Evolutionary conservation across 1,284 basidiomycete species (phyloP).

Genomic region (Sporisorium exsertum): DNA sequence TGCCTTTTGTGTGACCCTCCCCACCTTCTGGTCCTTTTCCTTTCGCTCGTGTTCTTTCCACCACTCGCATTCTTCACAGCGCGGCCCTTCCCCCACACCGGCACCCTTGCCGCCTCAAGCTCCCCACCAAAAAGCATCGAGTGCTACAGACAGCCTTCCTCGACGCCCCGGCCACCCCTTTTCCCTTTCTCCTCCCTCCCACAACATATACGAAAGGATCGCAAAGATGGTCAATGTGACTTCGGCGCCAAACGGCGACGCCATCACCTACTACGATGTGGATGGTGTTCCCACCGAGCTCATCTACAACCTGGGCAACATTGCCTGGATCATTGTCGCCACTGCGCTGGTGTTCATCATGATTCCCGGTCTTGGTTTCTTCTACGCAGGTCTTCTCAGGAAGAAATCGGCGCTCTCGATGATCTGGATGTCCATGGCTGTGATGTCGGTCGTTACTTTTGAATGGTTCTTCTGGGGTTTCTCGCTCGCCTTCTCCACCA

Average conservation of each 20-base stretch:
- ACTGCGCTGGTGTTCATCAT: slow-evolving; percentile 83
- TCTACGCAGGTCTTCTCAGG: slow-evolving; percentile 85
- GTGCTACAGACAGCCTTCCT: background rate
- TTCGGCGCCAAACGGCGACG: slow-evolving; percentile 38
- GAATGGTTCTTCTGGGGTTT: slow-evolving; percentile 72
- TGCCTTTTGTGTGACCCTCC: background rate
- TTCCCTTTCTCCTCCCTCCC: background rate
- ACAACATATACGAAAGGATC: background rate
- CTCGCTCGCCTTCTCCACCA: slow-evolving; percentile 71
- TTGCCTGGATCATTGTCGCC: slow-evolving; percentile 72
- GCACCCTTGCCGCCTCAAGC: background rate
- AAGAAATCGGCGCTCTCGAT: slow-evolving; percentile 93
- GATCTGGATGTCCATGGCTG: slow-evolving; percentile 86
- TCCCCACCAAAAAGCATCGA: background rate
- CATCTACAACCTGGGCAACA: slow-evolving; percentile 72
- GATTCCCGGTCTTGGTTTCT: slow-evolving; percentile 79
- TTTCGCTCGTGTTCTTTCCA: background rate
- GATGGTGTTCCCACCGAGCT: slow-evolving; percentile 20
- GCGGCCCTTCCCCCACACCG: background rate
- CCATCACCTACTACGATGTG: slow-evolving; percentile 20
- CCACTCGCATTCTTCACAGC: background rate
- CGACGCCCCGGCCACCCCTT: background rate
- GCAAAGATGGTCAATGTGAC: slow-evolving; percentile 49
- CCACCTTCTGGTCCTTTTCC: background rate
- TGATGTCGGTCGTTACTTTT: slow-evolving; percentile 80